These are phyloP conservation scores for Spathaspora hagerdaliae DNA, from an alignment of 805 yeast genomes.

Conservation along the genomic window DNA sequence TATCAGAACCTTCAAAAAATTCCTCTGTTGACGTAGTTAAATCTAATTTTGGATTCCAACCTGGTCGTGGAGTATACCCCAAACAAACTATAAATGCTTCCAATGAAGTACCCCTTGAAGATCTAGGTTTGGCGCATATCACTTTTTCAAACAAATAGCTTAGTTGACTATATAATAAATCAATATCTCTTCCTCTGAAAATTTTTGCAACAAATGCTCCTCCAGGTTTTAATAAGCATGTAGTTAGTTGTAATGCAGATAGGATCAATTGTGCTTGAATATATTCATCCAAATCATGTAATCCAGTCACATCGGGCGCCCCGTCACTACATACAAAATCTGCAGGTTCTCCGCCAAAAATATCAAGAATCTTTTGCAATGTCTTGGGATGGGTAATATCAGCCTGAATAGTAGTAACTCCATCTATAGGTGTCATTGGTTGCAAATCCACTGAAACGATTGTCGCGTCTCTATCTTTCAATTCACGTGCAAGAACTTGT, in stretches of 20 bases:
- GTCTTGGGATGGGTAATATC: conserved; percentile 97
- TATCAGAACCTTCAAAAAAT: conserved; percentile 62
- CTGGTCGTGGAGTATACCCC: conserved; percentile 77
- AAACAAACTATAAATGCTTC: conserved; percentile 93
- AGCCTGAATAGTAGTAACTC: conserved; percentile 88
- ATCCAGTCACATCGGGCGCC: conserved; percentile 97
- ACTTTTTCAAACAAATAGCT: conserved; percentile 83
- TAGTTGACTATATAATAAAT: conserved; percentile 86
- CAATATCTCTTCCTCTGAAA: conserved; percentile 94
- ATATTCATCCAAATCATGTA: conserved; percentile 95
- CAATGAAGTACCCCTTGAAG: conserved; percentile 90
- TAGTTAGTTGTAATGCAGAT: conserved; percentile 87
- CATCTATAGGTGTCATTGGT: conserved; percentile 95
- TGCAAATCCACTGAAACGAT: conserved; percentile 95
- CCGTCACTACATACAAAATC: conserved; percentile 97
- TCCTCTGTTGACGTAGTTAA: conserved; percentile 68
- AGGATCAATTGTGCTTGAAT: conserved; percentile 91
- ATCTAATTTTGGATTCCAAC: conserved; percentile 73
- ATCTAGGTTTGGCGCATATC: conserved; percentile 92
- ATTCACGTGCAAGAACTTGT: conserved; percentile 78
- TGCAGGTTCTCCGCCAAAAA: conserved; percentile 89
- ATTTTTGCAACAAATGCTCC: conserved; percentile 96
- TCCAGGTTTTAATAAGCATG: conserved; percentile 82
- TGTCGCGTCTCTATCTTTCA: conserved; percentile 55
- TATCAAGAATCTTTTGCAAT: conserved; percentile 63